phyloP scores from a whole-genome alignment of 2,329 filamentous ascomycete species.

The Exophiala sp. region DNA sequence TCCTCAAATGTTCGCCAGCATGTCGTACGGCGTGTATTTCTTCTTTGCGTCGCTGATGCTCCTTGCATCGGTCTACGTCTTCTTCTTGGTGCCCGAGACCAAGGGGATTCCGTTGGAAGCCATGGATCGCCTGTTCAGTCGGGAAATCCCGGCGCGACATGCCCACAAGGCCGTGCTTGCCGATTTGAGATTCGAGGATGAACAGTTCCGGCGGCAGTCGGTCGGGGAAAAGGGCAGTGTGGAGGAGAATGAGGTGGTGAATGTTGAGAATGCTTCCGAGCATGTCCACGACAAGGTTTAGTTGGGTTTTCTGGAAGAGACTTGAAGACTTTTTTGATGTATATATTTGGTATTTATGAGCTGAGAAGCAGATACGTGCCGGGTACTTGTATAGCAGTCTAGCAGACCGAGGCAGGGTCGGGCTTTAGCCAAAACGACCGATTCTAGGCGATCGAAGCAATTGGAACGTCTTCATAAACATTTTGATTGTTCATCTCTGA shows the following conservation, averaged over 20 bases:
- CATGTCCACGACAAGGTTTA: too few relatives aligned
- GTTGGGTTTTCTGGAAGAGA: too few relatives aligned
- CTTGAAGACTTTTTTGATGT: too few relatives aligned
- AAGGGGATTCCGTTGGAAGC: slow-evolving; percentile 60
- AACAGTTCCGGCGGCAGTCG: slow-evolving; percentile 31
- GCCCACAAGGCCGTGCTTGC: slow-evolving; percentile 35
- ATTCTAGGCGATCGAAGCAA: too few relatives aligned
- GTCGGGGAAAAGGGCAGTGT: slow-evolving; percentile 27
- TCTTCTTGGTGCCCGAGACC: slow-evolving; percentile 60
- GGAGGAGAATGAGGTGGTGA: slow-evolving; percentile 22
- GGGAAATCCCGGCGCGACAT: slow-evolving; percentile 34
- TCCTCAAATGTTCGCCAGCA: slow-evolving; percentile 38
- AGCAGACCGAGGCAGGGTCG: too few relatives aligned
- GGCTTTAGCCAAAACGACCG: too few relatives aligned
- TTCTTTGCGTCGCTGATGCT: slow-evolving; percentile 63
- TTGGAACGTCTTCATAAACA: too few relatives aligned
- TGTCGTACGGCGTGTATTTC: slow-evolving; percentile 60
- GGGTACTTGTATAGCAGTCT: too few relatives aligned
- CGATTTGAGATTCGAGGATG: slow-evolving; percentile 35
- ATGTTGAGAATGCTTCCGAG: neutral
- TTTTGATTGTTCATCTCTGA: too few relatives aligned
- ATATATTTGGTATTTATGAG: too few relatives aligned
- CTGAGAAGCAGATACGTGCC: too few relatives aligned
- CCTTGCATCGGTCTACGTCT: slow-evolving; percentile 53
- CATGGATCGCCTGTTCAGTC: slow-evolving; percentile 57